Percentiles rank a stretch among this genome's conserved stretches.
Conservation (phyloP, 305 asterid species). For the Ilex paraguariensis region DNA sequence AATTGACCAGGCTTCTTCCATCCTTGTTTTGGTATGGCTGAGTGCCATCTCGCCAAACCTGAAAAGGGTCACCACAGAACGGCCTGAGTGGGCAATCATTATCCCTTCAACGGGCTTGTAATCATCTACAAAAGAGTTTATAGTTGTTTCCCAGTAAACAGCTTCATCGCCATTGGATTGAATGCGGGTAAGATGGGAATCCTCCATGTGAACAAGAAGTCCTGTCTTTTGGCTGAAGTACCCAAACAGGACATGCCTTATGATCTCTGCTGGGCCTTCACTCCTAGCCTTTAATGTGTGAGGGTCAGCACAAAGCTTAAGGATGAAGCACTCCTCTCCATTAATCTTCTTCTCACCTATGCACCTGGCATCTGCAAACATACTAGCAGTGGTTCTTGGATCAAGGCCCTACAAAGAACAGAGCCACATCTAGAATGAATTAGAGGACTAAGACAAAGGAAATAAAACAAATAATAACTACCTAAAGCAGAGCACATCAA, state of each 20-base stretch:
- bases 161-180: constrained; percentile 80
- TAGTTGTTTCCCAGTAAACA: constrained; percentile 87
- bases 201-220: constrained; percentile 80
- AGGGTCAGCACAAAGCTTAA: constrained; percentile 80
- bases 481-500: neutral
- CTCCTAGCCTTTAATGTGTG: constrained; percentile 68
- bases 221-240: constrained; percentile 93
- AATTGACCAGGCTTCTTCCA: constrained; percentile 95
- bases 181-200: constrained; percentile 85
- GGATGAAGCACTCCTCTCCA: constrained; percentile 83
- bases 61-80: constrained; percentile 76
- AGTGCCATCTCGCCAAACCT: constrained; percentile 81
- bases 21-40: constrained; percentile 83
- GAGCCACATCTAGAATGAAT: neutral
- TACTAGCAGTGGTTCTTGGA: constrained; percentile 68
- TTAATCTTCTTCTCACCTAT: constrained; percentile 74
- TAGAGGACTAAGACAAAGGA: neutral
- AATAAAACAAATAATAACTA: neutral
- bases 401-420: constrained; percentile 64
- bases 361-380: constrained; percentile 75
- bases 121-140: constrained; percentile 67
- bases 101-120: constrained; percentile 79
- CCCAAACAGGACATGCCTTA: constrained; percentile 75
- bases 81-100: constrained; percentile 89
- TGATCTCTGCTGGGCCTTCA: constrained; percentile 86